Percentiles rank a stretch among this genome's conserved stretches.
Conservation (phyloP, 1,284 basidiomycete species). For the Wolfiporia cocos region DNA sequence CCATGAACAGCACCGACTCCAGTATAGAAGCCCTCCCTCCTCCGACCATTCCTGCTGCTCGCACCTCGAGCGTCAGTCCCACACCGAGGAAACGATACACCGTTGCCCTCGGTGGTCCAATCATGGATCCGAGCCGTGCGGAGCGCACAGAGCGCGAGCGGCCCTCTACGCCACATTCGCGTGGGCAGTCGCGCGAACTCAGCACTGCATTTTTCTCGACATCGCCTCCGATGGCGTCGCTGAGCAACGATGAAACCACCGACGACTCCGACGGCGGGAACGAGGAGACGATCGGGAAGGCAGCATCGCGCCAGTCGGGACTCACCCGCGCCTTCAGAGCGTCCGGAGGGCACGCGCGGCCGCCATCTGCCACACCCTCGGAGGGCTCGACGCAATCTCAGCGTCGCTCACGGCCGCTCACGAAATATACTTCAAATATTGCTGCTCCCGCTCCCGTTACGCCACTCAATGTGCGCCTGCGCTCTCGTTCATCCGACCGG, state of each 20-base stretch:
- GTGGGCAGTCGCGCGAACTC: conserved; percentile 20
- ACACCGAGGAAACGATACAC: conserved; percentile 78
- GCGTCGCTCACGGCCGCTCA: conserved; percentile 23
- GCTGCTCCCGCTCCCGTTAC: conserved; percentile 21
- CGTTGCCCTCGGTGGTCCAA: conserved; percentile 69
- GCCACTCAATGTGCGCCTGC: conserved; percentile 39
- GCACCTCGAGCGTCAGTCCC: conserved; percentile 53
- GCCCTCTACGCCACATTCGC: conserved; percentile 17
- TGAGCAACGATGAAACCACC: conserved; percentile 23
- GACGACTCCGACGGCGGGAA: conserved; percentile 32
- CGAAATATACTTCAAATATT: conserved; percentile 20
- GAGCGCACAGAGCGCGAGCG: conserved; percentile 20
- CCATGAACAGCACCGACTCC: too few relatives aligned
- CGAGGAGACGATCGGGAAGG: conserved; percentile 62
- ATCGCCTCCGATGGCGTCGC: conserved; percentile 29
- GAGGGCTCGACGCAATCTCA: conserved; percentile 6
- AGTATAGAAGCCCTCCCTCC: conserved; percentile 28
- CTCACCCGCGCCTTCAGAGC: conserved; percentile 21
- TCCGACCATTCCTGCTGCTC: conserved; percentile 26
- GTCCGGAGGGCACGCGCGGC: neutral
- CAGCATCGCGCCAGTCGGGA: conserved; percentile 27
- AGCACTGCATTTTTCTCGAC: conserved; percentile 40
- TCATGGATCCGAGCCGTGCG: conserved; percentile 37
- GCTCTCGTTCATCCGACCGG: conserved; percentile 50
- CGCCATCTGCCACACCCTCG: conserved; percentile 15